Evolutionary conservation across 345 rosid species (phyloP).

Genomic region (Fremontodendron californicum): DNA sequence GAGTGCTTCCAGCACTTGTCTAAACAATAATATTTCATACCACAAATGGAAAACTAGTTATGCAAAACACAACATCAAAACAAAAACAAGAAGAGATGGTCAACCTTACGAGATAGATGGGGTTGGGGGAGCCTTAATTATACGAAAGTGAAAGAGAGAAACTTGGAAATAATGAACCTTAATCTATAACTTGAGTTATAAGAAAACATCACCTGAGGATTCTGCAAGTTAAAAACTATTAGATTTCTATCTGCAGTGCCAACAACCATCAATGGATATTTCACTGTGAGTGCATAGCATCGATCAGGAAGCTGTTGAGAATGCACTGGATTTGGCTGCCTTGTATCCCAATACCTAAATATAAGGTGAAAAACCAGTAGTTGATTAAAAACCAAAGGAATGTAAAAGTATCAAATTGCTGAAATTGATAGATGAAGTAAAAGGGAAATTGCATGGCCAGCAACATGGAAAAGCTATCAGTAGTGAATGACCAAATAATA

Average conservation of each 20-base stretch:
- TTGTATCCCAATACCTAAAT: slow-evolving; percentile 86
- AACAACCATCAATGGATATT: slow-evolving; percentile 90
- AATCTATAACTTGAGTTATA: not conserved
- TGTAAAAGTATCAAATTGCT: not conserved
- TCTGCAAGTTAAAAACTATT: slow-evolving; percentile 76
- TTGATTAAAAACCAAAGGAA: not conserved
- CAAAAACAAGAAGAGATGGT: not conserved
- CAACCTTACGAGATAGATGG: not conserved
- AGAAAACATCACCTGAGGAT: slow-evolving; percentile 66
- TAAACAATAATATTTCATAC: not conserved
- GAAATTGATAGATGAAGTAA: not conserved
- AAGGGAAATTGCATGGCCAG: no score
- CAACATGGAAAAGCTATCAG: not conserved
- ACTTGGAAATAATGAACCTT: not conserved
- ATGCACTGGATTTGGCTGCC: slow-evolving; percentile 84
- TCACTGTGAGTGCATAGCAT: slow-evolving; percentile 79
- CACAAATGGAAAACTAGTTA: not conserved
- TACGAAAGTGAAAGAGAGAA: not conserved
- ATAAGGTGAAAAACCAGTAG: not conserved
- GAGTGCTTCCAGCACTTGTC: not conserved
- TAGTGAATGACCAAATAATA: not conserved
- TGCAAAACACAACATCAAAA: not conserved
- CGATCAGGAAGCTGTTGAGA: slow-evolving; percentile 95
- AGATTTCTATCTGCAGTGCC: slow-evolving; percentile 97
- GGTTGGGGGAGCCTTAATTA: not conserved